phyloP scores from a whole-genome alignment of 176 grass and related monocot species.

The Musa troglodytarum region DNA sequence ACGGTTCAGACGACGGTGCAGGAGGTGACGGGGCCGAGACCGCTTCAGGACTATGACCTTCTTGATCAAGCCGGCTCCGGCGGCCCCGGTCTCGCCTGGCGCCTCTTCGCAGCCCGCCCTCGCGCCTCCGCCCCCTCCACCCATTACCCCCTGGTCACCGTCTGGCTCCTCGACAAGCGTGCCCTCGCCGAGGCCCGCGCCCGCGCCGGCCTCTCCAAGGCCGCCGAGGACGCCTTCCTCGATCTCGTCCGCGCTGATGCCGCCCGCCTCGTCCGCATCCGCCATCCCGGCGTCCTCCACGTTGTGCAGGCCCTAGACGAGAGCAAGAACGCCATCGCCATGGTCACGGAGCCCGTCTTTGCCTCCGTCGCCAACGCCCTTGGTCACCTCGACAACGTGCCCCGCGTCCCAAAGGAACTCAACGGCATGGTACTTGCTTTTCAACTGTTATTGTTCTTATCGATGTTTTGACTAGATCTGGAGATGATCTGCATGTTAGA shows the following conservation, averaged over 20 bases:
- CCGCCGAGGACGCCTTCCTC: slow-evolving; percentile 81
- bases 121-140: slow-evolving; percentile 65
- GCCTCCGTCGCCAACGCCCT: slow-evolving; percentile 74
- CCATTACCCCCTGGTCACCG: slow-evolving; percentile 83
- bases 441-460: neutral
- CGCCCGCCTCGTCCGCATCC: slow-evolving; percentile 66
- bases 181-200: slow-evolving; percentile 60
- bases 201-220: slow-evolving; percentile 64
- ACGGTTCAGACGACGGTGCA: slow-evolving; percentile 93
- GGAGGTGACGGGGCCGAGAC: slow-evolving; percentile 97
- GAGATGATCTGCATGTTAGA: neutral
- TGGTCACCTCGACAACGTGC: slow-evolving; percentile 69
- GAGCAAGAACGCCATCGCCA: slow-evolving; percentile 95
- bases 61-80: slow-evolving; percentile 79
- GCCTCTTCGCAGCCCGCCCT: slow-evolving; percentile 66
- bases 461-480: neutral
- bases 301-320: slow-evolving; percentile 97
- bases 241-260: slow-evolving; percentile 88
- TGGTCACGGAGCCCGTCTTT: slow-evolving; percentile 89
- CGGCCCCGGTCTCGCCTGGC: slow-evolving; percentile 73
- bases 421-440: slow-evolving; percentile 66
- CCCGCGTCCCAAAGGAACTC: slow-evolving; percentile 86
- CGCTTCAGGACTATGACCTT: slow-evolving; percentile 97
- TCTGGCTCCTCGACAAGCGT: slow-evolving; percentile 97
- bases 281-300: slow-evolving; percentile 94